A percentile compares a stretch with the other conserved stretches of the same genome.
phyloP scores from a whole-genome alignment of 169 alveolate genomes.

The Plasmodium berghei region DNA sequence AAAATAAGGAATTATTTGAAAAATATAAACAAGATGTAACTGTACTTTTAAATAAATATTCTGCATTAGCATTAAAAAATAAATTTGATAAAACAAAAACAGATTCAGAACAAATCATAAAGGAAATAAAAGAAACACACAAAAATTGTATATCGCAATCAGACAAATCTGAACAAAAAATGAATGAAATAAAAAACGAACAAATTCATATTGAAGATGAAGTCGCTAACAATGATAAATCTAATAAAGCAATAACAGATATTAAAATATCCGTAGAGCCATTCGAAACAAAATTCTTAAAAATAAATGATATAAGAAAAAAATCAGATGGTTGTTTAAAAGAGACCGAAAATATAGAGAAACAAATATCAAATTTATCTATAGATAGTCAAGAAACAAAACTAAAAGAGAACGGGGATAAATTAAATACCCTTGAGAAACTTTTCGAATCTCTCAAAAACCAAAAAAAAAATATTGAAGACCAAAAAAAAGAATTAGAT shows the following conservation, averaged over 20 bases:
- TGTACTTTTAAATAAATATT: background rate
- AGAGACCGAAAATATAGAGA: background rate
- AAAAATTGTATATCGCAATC: background rate
- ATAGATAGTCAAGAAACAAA: background rate
- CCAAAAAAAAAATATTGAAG: background rate
- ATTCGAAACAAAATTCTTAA: background rate
- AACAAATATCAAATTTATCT: background rate
- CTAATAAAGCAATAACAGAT: background rate
- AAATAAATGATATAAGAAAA: background rate
- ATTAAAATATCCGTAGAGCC: background rate
- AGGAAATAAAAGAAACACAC: background rate
- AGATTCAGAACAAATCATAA: background rate
- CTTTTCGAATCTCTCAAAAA: background rate
- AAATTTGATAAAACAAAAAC: conserved; percentile 2
- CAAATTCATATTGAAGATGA: background rate
- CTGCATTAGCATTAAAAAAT: background rate
- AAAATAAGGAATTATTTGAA: background rate
- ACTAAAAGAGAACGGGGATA: no score
- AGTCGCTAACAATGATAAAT: background rate
- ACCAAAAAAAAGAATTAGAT: conserved; percentile 6
- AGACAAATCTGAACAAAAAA: background rate
- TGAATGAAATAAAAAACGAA: background rate
- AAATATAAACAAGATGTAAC: background rate
- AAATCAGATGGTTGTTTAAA: background rate
- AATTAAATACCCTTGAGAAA: background rate